Evolutionary conservation across 805 yeast genomes (phyloP).

Genomic region (Metschnikowia sp.): DNA sequence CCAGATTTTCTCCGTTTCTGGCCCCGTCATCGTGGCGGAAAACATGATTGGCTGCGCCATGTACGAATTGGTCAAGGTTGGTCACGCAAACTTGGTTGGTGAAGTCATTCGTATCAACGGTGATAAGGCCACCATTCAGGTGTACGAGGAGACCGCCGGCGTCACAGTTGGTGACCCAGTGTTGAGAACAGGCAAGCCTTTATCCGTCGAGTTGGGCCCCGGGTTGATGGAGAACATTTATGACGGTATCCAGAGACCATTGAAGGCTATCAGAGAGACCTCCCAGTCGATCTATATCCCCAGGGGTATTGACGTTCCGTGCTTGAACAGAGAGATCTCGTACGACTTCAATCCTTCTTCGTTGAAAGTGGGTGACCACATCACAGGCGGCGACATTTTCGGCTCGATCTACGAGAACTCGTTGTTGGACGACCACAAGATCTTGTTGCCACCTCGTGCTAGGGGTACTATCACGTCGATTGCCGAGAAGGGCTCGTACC

Average conservation of each 20-base stretch:
- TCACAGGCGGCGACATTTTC: conserved; percentile 96
- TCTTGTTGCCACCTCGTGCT: conserved; percentile 95
- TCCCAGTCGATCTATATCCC: conserved; percentile 96
- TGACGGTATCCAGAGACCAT: conserved; percentile 99
- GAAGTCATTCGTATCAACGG: conserved; percentile 96
- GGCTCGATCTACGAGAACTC: conserved; percentile 95
- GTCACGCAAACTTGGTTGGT: conserved; percentile 95
- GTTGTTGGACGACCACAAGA: conserved; percentile 86
- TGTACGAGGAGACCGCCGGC: conserved; percentile 99
- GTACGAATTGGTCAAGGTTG: conserved; percentile 98
- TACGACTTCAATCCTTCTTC: conserved; percentile 84
- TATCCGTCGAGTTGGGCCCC: conserved; percentile 98
- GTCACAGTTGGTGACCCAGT: conserved; percentile 99
- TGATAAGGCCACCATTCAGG: conserved; percentile 98
- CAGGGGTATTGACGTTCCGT: conserved; percentile 97
- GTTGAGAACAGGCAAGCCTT: conserved; percentile 96
- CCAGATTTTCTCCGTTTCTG: conserved; percentile 89
- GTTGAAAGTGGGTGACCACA: conserved; percentile 91
- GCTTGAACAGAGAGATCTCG: conserved; percentile 75
- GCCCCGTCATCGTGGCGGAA: conserved; percentile 97
- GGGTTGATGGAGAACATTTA: conserved; percentile 99
- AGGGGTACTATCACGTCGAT: conserved; percentile 93
- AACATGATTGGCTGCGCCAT: conserved; percentile 99
- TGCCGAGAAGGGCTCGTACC: conserved; percentile 87
- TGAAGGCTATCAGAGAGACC: conserved; percentile 82